A percentile compares a stretch with the other conserved stretches of the same genome.
These are phyloP conservation scores for Fonsecaea pugnacius DNA, from an alignment of 2,329 filamentous ascomycete genomes.

Conservation along the genomic window DNA sequence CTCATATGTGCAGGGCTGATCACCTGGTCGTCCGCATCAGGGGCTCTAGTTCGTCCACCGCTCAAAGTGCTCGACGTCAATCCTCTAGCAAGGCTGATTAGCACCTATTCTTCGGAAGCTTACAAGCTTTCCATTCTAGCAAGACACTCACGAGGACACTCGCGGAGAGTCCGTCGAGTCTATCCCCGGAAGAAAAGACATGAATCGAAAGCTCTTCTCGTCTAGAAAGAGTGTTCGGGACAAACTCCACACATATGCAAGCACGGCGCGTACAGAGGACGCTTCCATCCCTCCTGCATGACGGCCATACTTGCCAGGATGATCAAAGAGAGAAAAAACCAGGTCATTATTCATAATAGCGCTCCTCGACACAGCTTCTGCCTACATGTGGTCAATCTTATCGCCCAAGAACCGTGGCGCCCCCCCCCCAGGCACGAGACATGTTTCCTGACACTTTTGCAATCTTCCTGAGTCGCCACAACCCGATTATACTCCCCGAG, in stretches of 20 bases:
- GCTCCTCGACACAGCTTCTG: conserved; percentile 11
- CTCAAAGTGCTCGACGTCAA: conserved; percentile 14
- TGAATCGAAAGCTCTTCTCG: not conserved
- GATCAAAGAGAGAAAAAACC: not conserved
- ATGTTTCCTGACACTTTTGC: not conserved
- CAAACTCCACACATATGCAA: conserved; percentile 17
- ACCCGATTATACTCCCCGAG: not conserved
- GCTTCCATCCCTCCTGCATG: conserved; percentile 16
- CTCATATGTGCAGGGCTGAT: not conserved
- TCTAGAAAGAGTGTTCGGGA: not conserved
- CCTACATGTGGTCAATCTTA: conserved; percentile 6
- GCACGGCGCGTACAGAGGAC: conserved; percentile 17
- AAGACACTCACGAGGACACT: not conserved
- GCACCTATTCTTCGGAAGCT: not conserved
- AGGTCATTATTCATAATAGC: conserved; percentile 10
- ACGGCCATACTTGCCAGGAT: conserved; percentile 4
- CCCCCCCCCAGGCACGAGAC: conserved; percentile 1
- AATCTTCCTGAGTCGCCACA: conserved; percentile 5
- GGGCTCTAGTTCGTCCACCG: conserved; percentile 1
- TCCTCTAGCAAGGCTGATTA: not conserved
- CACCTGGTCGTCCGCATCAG: not conserved
- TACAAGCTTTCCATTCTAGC: not conserved
- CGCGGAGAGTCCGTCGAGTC: not conserved
- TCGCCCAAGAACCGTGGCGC: conserved; percentile 7
- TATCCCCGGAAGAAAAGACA: not conserved